Evolutionary conservation across 2,329 filamentous ascomycete genomes (phyloP).

Genomic region (Colletotrichum zoysiae): DNA sequence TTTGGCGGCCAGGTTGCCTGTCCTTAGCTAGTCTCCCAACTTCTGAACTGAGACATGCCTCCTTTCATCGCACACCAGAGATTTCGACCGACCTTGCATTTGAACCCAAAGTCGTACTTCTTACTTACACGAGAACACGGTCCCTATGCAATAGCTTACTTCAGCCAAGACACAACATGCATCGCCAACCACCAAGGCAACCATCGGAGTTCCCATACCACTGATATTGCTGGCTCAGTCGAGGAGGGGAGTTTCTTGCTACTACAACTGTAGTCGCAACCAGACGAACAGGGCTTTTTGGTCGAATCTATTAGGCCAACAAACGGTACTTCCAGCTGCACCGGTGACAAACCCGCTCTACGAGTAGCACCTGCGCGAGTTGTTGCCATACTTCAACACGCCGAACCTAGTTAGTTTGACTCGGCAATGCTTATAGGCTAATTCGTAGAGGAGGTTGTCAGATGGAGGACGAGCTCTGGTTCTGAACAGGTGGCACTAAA

Average conservation of each 20-base stretch:
- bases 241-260: conserved; percentile 11
- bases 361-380: background rate
- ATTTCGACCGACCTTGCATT: conserved; percentile 25
- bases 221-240: conserved; percentile 18
- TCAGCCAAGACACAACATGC: conserved; percentile 8
- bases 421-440: too few relatives aligned
- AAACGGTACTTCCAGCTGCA: background rate
- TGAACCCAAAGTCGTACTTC: conserved; percentile 5
- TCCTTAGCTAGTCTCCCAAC: conserved; percentile 24
- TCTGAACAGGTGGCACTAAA: too few relatives aligned
- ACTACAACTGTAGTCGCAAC: conserved; percentile 19
- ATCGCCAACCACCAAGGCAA: conserved; percentile 15
- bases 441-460: too few relatives aligned
- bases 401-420: too few relatives aligned
- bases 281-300: conserved; percentile 15
- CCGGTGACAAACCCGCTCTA: background rate
- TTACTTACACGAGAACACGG: conserved; percentile 19
- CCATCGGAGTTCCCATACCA: conserved; percentile 12
- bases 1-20: conserved; percentile 9
- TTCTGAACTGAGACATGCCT: conserved; percentile 20
- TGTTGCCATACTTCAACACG: background rate
- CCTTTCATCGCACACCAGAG: conserved; percentile 20
- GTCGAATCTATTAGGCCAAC: background rate
- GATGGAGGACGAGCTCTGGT: too few relatives aligned
- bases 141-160: conserved; percentile 10